A percentile compares a stretch with the other conserved stretches of the same genome.
phyloP scores from a whole-genome alignment of 345 rosid species.

The Syzygium grande region DNA sequence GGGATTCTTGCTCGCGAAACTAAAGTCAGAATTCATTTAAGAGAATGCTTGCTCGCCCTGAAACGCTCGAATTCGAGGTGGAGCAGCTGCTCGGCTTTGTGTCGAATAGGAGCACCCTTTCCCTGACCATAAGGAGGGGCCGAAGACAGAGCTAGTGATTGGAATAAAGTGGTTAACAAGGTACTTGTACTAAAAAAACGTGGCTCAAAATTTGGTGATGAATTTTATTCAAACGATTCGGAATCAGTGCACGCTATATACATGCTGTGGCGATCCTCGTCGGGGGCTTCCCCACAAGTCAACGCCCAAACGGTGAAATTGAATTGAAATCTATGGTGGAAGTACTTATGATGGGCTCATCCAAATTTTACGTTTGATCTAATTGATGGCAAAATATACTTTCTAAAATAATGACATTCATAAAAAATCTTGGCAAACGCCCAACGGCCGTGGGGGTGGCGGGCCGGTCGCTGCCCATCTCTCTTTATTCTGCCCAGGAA shows the following conservation, averaged over 20 bases:
- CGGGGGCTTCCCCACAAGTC: not conserved
- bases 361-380: not conserved
- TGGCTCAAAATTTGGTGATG: not conserved
- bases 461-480: not conserved
- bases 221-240: not conserved
- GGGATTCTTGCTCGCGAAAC: not conserved
- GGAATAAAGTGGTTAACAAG: not conserved
- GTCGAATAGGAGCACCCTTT: not conserved
- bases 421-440: not conserved
- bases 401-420: not conserved
- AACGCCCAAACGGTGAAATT: not conserved
- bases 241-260: not conserved
- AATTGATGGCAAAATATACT: not conserved
- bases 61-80: not conserved
- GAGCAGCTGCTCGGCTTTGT: not conserved
- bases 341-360: not conserved
- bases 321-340: not conserved
- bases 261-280: not conserved
- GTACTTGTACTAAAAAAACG: not conserved
- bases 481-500: not conserved
- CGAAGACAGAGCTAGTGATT: not conserved
- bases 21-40: not conserved
- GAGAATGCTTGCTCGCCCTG: not conserved
- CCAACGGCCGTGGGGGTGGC: not conserved
- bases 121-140: not conserved